These are phyloP conservation scores for bread wheat (Triticum aestivum) DNA, from an alignment of 176 grass and related monocot species.

Conservation along the genomic window DNA sequence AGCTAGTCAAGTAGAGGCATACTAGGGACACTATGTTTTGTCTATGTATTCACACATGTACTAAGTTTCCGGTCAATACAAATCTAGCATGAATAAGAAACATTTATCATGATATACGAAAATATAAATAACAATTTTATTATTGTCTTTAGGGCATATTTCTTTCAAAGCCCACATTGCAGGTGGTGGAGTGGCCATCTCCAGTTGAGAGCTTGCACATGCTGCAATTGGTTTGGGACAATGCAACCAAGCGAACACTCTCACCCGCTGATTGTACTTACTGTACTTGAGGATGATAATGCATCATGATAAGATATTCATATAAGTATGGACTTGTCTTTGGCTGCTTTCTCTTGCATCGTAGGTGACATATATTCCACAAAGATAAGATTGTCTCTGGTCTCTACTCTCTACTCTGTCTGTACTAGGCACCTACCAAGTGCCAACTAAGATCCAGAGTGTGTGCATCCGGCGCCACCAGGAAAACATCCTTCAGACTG, in stretches of 20 bases:
- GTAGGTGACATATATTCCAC: background rate
- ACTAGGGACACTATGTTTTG: too few species aligned
- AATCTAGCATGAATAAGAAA: too few species aligned
- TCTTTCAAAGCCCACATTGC: too few species aligned
- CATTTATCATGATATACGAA: too few species aligned
- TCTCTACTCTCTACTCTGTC: background rate
- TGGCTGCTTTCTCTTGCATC: background rate
- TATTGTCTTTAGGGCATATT: too few species aligned
- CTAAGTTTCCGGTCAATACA: too few species aligned
- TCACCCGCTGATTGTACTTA: background rate
- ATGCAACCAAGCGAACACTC: background rate
- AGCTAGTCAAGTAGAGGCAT: too few species aligned
- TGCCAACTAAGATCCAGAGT: constrained; percentile 25
- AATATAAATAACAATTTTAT: too few species aligned
- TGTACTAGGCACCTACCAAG: constrained; percentile 13
- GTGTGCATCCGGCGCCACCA: background rate
- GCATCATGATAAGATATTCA: background rate
- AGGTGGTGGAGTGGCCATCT: too few species aligned
- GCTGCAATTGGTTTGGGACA: background rate
- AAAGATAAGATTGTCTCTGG: background rate
- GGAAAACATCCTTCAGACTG: background rate
- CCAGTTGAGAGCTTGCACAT: too few species aligned
- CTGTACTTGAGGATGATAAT: background rate
- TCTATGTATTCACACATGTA: too few species aligned
- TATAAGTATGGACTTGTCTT: background rate